These are phyloP conservation scores for Bertia moriformis DNA, from an alignment of 2,329 filamentous ascomycete genomes.

Conservation along the genomic window DNA sequence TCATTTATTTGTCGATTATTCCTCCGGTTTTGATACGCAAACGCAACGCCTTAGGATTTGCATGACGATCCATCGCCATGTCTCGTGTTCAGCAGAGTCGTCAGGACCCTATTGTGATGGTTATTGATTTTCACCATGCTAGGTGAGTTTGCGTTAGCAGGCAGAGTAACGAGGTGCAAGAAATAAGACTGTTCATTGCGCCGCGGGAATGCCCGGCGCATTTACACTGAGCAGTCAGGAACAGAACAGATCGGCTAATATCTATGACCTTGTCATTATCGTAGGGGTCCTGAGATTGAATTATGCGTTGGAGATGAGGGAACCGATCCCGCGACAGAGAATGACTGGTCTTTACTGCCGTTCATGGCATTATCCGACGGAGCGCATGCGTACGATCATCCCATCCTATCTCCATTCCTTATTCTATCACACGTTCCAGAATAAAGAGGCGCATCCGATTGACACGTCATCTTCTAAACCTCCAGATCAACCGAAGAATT, in stretches of 20 bases:
- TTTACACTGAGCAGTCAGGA: too few relatives aligned
- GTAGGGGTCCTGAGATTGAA: constrained; percentile 55
- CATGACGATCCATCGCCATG: not conserved
- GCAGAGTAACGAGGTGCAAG: too few relatives aligned
- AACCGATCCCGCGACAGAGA: constrained; percentile 44
- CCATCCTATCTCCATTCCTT: not conserved
- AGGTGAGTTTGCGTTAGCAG: not conserved
- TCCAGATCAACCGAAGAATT: constrained; percentile 44
- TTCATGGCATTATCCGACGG: constrained; percentile 65
- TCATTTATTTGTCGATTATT: too few relatives aligned
- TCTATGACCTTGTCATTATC: too few relatives aligned
- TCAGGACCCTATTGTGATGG: constrained; percentile 23
- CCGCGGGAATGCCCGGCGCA: too few relatives aligned
- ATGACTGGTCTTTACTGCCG: constrained; percentile 58
- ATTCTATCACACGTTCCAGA: not conserved
- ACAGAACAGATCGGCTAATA: too few relatives aligned
- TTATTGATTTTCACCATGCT: constrained; percentile 33
- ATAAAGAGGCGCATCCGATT: not conserved
- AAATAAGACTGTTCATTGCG: too few relatives aligned
- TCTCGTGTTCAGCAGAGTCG: not conserved
- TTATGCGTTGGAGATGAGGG: constrained; percentile 50
- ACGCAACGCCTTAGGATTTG: too few relatives aligned
- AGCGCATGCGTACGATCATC: constrained; percentile 48
- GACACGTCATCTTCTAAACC: not conserved
- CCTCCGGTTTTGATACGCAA: too few relatives aligned